Base-by-base conservation (phyloP, 1,284 basidiomycete species). In the Fistulina hepatica region DNA sequence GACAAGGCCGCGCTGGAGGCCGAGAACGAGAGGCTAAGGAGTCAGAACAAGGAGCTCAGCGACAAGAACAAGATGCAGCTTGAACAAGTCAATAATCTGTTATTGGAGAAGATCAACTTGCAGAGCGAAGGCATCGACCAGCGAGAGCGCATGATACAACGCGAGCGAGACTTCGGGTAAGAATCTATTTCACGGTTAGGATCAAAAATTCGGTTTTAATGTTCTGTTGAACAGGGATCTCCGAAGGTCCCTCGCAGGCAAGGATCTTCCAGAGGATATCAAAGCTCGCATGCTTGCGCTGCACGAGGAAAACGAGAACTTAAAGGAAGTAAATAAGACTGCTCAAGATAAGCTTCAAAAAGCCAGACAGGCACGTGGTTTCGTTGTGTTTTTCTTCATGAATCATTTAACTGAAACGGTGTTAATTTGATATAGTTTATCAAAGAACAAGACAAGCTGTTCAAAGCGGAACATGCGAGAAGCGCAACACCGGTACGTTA, bases 61-160 rank as follows among this genome's bases (percentile, higher is more conserved):
- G 90, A 94, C 49, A 91, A 89, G 67, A 86, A 84, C 55, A 72
- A 79, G 50, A 86, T 92, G 79, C 88, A 93, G 52, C 73, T 92
- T 28, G 89, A 93, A 60, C 89, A 94, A 57, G 76, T 92, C 54
- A 91, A 92, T 49, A 71, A 60, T 5, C 66, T 97, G 24, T 63
- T 97, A 2, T 65, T 94, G 39, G 93, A 97, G 56, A 97, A 97
- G 64, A 81, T 95, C 41, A 85, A 74, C 48, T 59, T 95, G 33
- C 93, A 95, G 57, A 81, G 76, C 47, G 84, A 90, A 33, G 79
- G 84, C 17, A 88, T 93, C 47, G 78, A 78, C 21, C 83, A 89
- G 50, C 67, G 88, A 42, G 90, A 93, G 53, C 74, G 67, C 54
- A 77, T 86, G 71, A 63, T 94, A 24, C 78, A 83, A 51, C 72